Evolutionary conservation across 1,284 basidiomycete species (phyloP).

Genomic region (Irpex sp.): DNA sequence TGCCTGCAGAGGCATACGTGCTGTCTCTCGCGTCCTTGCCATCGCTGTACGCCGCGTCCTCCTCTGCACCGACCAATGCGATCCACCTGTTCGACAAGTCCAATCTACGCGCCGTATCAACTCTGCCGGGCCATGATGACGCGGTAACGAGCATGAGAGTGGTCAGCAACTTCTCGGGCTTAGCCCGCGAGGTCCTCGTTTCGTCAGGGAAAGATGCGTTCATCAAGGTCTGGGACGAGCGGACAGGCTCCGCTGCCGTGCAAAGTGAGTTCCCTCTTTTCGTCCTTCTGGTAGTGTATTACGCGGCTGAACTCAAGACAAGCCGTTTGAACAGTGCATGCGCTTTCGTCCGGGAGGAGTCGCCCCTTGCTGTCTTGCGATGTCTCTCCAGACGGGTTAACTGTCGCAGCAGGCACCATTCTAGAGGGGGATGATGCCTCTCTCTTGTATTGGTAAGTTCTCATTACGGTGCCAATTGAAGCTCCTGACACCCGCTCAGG

Average conservation of each 20-base stretch:
- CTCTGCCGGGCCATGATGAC: constrained; percentile 50
- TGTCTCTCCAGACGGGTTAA: constrained; percentile 59
- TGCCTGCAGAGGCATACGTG: constrained; percentile 51
- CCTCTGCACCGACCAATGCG: constrained; percentile 51
- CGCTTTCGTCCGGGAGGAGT: constrained; percentile 43
- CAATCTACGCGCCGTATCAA: constrained; percentile 42
- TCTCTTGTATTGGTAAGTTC: constrained; percentile 66
- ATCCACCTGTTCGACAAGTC: constrained; percentile 63
- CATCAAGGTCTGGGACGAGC: constrained; percentile 69
- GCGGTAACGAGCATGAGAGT: constrained; percentile 50
- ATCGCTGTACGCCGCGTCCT: constrained; percentile 52
- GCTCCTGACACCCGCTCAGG: constrained; percentile 36
- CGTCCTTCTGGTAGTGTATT: constrained; percentile 8
- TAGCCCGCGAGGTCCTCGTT: constrained; percentile 37
- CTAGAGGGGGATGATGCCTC: constrained; percentile 66
- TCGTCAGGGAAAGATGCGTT: constrained; percentile 64
- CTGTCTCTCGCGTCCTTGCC: constrained; percentile 48
- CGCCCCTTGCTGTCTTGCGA: constrained; percentile 62
- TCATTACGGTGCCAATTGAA: background rate
- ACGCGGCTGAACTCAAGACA: constrained; percentile 44
- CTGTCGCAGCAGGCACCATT: constrained; percentile 70
- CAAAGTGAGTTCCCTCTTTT: constrained; percentile 48
- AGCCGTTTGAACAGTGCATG: constrained; percentile 26
- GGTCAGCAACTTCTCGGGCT: constrained; percentile 30
- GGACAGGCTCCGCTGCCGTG: constrained; percentile 47